Evolutionary conservation across 106 monocot genomes (phyloP).

Genomic region (Dendrobium nobile): DNA sequence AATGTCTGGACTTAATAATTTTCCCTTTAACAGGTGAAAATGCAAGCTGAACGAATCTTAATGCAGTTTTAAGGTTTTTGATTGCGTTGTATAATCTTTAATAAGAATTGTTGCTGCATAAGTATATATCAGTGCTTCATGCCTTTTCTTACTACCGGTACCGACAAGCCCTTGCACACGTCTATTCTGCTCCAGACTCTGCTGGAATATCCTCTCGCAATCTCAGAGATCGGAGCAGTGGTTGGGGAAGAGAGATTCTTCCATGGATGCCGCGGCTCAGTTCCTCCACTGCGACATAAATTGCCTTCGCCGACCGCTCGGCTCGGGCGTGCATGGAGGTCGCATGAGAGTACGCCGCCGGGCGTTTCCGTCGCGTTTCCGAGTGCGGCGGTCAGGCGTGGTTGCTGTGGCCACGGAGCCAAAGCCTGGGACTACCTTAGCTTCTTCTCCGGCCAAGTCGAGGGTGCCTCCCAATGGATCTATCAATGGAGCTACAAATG

Average conservation of each 20-base stretch:
- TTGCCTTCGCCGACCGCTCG: slow-evolving; percentile 19
- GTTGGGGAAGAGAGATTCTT: neutral
- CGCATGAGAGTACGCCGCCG: slow-evolving; percentile 5
- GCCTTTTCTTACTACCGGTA: no score
- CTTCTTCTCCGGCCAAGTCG: slow-evolving; percentile 8
- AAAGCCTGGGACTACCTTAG: slow-evolving; percentile 10
- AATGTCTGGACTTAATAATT: no score
- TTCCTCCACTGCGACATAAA: slow-evolving; percentile 43
- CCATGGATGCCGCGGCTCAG: slow-evolving; percentile 45
- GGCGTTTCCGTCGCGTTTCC: slow-evolving; percentile 2
- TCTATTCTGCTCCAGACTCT: no score
- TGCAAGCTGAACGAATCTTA: no score
- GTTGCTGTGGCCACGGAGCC: slow-evolving; percentile 59
- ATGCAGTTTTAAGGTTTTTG: no score
- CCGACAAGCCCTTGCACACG: no score
- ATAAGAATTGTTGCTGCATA: no score
- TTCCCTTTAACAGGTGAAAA: no score
- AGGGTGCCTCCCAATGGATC: slow-evolving; percentile 20
- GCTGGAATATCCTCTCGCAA: neutral
- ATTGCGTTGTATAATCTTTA: no score
- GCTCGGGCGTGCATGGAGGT: neutral
- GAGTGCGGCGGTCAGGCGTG: slow-evolving; percentile 16
- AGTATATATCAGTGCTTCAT: no score
- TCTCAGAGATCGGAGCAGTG: neutral
- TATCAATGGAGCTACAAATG: slow-evolving; percentile 3